Conservation (phyloP, 2,329 filamentous ascomycete genomes). For the Paraconiothyrium sp. region DNA sequence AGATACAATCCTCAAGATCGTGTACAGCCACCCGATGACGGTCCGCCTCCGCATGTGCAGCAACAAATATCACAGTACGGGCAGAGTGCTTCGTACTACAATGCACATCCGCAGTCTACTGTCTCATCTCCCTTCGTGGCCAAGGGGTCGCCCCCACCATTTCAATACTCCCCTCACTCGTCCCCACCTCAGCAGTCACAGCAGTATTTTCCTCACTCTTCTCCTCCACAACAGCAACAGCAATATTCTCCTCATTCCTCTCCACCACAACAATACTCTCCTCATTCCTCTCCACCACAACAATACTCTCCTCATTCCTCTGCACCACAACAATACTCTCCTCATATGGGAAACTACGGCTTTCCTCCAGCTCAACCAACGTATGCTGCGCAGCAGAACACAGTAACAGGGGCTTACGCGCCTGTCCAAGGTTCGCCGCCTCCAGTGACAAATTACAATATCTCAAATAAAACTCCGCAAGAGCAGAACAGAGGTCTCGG, state of each 20-base stretch:
- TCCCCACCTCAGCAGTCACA: not conserved
- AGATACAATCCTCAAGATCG: not conserved
- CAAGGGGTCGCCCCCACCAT: not conserved
- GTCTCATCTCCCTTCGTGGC: not conserved
- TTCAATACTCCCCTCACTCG: not conserved
- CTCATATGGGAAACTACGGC: not conserved
- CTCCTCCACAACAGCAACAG: not conserved
- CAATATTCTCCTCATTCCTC: not conserved
- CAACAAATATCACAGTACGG: not conserved
- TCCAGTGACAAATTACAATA: not conserved
- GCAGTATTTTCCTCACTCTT: not conserved
- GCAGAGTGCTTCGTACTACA: slow-evolving; percentile 4
- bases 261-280: not conserved
- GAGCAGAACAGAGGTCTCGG: not conserved
- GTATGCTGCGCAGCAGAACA: not conserved
- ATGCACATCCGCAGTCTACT: slow-evolving; percentile 5
- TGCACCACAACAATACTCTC: not conserved
- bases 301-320: no score
- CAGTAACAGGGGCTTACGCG: not conserved
- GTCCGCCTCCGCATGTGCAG: not conserved
- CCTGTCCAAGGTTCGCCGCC: not conserved
- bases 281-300: not conserved
- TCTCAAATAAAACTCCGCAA: not conserved
- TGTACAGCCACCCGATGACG: not conserved
- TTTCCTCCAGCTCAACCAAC: not conserved